phyloP scores from a whole-genome alignment of 768 basidiomycete species.

The Mycena metata region DNA sequence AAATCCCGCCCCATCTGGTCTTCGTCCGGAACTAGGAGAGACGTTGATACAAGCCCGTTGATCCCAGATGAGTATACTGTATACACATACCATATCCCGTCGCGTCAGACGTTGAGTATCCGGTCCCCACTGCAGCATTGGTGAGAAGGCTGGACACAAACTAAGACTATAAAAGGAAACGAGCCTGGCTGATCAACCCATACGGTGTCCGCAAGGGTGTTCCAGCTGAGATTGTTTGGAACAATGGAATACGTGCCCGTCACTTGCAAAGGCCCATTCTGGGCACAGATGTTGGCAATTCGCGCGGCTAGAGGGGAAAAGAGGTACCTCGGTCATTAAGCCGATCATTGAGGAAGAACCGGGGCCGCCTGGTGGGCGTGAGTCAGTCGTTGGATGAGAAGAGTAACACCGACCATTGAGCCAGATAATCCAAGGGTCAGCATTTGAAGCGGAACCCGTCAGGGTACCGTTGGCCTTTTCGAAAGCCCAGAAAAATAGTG shows the following conservation, averaged over 20 bases:
- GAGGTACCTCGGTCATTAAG: slow-evolving; percentile 75
- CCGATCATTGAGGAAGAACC: slow-evolving; percentile 79
- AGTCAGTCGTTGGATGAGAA: background rate
- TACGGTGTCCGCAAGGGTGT: slow-evolving; percentile 73
- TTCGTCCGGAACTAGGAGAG: slow-evolving; percentile 62
- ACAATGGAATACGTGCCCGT: slow-evolving; percentile 61
- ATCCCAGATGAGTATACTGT: background rate
- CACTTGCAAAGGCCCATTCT: slow-evolving; percentile 80
- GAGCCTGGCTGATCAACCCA: slow-evolving; percentile 80
- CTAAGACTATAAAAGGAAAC: slow-evolving; percentile 37
- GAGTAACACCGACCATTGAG: slow-evolving; percentile 68
- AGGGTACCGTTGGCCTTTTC: slow-evolving; percentile 70
- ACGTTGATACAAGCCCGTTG: slow-evolving; percentile 1
- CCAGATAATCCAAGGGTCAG: slow-evolving; percentile 80
- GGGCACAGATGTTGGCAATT: too few relatives aligned
- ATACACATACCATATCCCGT: slow-evolving; percentile 66
- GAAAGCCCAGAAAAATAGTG: slow-evolving; percentile 75
- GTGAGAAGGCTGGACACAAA: background rate
- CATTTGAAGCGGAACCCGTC: slow-evolving; percentile 49
- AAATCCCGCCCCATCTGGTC: slow-evolving; percentile 74
- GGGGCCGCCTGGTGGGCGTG: slow-evolving; percentile 54
- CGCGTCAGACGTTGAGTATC: slow-evolving; percentile 73
- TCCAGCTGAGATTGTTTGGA: slow-evolving; percentile 70
- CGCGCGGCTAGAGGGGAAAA: too few relatives aligned
- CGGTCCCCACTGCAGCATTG: slow-evolving; percentile 54